A percentile compares a stretch with the other conserved stretches of the same genome.
Evolutionary conservation across 1,284 basidiomycete species (phyloP).

Genomic region (Microbotryomycetes sp.): DNA sequence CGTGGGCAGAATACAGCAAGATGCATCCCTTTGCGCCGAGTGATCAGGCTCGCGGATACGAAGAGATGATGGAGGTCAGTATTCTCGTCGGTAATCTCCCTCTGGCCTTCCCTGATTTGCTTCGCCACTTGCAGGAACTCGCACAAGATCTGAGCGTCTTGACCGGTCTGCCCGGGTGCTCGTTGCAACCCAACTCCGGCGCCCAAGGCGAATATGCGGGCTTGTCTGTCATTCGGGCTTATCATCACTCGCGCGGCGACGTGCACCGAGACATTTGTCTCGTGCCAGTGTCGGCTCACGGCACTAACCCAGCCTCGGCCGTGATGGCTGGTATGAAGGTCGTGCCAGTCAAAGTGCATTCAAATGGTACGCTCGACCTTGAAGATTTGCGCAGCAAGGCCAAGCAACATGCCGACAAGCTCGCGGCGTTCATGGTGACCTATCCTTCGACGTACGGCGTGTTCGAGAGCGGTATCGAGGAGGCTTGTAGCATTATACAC

Average conservation of each 20-base stretch:
- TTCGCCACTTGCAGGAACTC: slow-evolving; percentile 57
- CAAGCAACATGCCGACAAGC: slow-evolving; percentile 77
- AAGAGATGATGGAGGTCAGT: slow-evolving; percentile 64
- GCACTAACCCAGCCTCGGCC: slow-evolving; percentile 94
- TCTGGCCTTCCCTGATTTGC: not conserved
- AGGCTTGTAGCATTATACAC: slow-evolving; percentile 90
- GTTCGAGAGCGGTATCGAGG: slow-evolving; percentile 76
- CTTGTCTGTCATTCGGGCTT: slow-evolving; percentile 85
- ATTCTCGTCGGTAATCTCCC: not conserved
- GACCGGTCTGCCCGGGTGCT: slow-evolving; percentile 90
- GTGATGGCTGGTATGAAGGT: slow-evolving; percentile 97
- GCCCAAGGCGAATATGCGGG: slow-evolving; percentile 94
- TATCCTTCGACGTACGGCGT: slow-evolving; percentile 83
- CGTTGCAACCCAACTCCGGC: slow-evolving; percentile 94
- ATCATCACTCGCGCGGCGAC: slow-evolving; percentile 82
- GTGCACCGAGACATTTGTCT: slow-evolving; percentile 82
- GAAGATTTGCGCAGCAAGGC: slow-evolving; percentile 80
- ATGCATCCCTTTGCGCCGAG: slow-evolving; percentile 89
- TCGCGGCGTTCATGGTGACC: slow-evolving; percentile 92
- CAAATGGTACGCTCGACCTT: slow-evolving; percentile 83
- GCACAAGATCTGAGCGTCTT: slow-evolving; percentile 85
- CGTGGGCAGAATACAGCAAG: slow-evolving; percentile 81
- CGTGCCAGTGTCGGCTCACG: slow-evolving; percentile 92
- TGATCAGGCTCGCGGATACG: slow-evolving; percentile 86
- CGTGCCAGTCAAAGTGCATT: slow-evolving; percentile 79